Percentiles rank a stretch among this genome's conserved stretches.
These are phyloP conservation scores for Phoenix dactylifera DNA, from an alignment of 176 grass and related monocot genomes.

Conservation along the genomic window DNA sequence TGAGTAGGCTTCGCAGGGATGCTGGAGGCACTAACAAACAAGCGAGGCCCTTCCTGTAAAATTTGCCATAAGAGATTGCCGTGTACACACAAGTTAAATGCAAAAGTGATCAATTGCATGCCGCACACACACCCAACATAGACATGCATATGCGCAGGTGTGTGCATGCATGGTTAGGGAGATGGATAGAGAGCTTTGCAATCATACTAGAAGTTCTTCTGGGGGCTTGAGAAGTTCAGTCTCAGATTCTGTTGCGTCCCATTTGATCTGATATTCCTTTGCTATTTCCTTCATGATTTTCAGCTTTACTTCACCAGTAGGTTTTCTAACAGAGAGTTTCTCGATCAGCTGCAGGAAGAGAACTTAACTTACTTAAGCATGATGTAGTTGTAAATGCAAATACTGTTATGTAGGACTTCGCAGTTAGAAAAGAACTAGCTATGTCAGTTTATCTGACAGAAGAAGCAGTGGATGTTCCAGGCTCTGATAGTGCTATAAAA, in stretches of 20 bases:
- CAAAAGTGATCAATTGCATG: no score
- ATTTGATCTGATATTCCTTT: slow-evolving; percentile 77
- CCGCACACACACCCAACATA: no score
- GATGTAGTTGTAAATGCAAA: neutral
- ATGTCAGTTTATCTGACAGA: no score
- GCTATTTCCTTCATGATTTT: slow-evolving; percentile 92
- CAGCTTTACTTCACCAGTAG: slow-evolving; percentile 69
- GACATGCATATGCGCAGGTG: no score
- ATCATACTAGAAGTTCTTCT: slow-evolving; percentile 50
- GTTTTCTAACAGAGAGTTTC: slow-evolving; percentile 88
- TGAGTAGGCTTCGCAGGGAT: slow-evolving; percentile 45
- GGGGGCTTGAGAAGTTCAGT: slow-evolving; percentile 82
- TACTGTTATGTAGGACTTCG: neutral
- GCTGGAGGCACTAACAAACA: slow-evolving; percentile 52
- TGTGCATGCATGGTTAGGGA: no score
- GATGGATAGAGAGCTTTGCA: no score
- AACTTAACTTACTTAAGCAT: slow-evolving; percentile 14
- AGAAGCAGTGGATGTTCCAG: no score
- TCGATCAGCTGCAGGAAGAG: slow-evolving; percentile 64
- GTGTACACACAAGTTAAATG: no score
- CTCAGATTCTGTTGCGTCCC: slow-evolving; percentile 72
- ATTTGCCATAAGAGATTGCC: no score
- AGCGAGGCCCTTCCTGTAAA: slow-evolving; percentile 56
- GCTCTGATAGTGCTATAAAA: no score
- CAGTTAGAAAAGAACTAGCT: no score